Evolutionary conservation across 2,329 filamentous ascomycete species (phyloP).

Genomic region (Pseudocercospora macadamiae): DNA sequence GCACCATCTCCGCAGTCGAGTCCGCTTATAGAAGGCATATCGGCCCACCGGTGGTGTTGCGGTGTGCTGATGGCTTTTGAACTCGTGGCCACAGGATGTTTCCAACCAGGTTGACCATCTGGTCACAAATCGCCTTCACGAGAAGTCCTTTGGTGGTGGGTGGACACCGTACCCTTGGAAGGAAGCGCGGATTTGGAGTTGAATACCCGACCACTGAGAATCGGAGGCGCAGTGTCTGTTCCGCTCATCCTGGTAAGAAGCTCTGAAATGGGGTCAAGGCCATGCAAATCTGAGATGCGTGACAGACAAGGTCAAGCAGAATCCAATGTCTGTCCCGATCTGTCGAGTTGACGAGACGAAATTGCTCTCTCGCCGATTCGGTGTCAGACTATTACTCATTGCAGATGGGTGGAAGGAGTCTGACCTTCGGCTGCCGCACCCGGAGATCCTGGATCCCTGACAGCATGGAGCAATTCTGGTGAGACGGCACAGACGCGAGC

Average conservation of each 20-base stretch:
- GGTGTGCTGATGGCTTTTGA: slow-evolving; percentile 3
- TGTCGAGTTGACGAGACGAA: background rate
- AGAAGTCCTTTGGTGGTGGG: background rate
- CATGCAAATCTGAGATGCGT: background rate
- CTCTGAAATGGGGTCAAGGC: background rate
- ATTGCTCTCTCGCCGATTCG: background rate
- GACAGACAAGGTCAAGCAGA: background rate
- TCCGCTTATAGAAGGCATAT: slow-evolving; percentile 7
- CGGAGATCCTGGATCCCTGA: slow-evolving; percentile 4
- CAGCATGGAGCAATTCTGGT: background rate
- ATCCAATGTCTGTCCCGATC: background rate
- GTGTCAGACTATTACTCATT: background rate
- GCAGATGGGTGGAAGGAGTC: background rate
- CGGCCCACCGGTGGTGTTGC: slow-evolving; percentile 10
- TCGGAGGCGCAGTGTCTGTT: background rate
- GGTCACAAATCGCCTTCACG: background rate
- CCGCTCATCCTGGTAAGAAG: background rate
- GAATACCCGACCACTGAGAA: background rate
- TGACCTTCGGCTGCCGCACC: background rate
- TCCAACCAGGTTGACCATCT: background rate
- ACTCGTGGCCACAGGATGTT: background rate
- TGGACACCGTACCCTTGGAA: background rate
- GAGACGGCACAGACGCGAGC: background rate
- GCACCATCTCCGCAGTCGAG: background rate
- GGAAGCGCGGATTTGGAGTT: background rate